Percentiles rank a stretch among this genome's conserved stretches.
phyloP scores from a whole-genome alignment of 768 basidiomycete genomes.

The Floccularia luteovirens region DNA sequence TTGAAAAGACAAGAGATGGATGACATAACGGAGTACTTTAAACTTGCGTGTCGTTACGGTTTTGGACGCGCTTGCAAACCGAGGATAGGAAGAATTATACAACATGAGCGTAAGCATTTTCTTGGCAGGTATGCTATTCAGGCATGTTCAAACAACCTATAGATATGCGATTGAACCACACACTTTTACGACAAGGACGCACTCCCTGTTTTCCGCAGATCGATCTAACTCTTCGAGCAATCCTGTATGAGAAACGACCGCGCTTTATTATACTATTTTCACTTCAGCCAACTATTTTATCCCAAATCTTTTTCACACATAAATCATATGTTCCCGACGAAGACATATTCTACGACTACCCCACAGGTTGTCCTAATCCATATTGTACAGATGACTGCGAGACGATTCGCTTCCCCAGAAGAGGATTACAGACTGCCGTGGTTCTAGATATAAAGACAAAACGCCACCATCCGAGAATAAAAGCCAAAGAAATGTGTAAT shows the following conservation, averaged over 20 bases:
- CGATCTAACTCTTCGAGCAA: conserved; percentile 69
- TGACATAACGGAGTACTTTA: conserved; percentile 72
- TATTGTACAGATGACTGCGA: conserved; percentile 78
- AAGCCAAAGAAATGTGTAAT: conserved; percentile 66
- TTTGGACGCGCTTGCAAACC: conserved; percentile 59
- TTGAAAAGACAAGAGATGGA: conserved; percentile 78
- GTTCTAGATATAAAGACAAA: conserved; percentile 54
- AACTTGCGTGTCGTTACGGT: conserved; percentile 59
- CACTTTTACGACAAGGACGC: conserved; percentile 60
- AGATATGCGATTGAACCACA: conserved; percentile 66
- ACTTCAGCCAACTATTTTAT: conserved; percentile 74
- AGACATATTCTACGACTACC: conserved; percentile 71
- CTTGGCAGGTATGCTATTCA: conserved; percentile 5
- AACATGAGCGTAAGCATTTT: conserved; percentile 47
- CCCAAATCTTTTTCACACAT: conserved; percentile 76
- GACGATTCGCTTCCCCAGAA: conserved; percentile 72
- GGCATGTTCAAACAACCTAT: neutral
- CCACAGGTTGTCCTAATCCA: conserved; percentile 72
- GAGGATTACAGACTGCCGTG: conserved; percentile 52
- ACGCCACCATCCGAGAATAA: conserved; percentile 35
- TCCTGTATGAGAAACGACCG: conserved; percentile 68
- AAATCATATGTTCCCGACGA: conserved; percentile 61
- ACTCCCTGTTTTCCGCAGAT: conserved; percentile 79
- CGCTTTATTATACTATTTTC: conserved; percentile 76
- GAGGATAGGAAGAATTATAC: conserved; percentile 59